These are phyloP conservation scores for Achaetomium macrosporum DNA, from an alignment of 2,329 filamentous ascomycete genomes.

Conservation along the genomic window DNA sequence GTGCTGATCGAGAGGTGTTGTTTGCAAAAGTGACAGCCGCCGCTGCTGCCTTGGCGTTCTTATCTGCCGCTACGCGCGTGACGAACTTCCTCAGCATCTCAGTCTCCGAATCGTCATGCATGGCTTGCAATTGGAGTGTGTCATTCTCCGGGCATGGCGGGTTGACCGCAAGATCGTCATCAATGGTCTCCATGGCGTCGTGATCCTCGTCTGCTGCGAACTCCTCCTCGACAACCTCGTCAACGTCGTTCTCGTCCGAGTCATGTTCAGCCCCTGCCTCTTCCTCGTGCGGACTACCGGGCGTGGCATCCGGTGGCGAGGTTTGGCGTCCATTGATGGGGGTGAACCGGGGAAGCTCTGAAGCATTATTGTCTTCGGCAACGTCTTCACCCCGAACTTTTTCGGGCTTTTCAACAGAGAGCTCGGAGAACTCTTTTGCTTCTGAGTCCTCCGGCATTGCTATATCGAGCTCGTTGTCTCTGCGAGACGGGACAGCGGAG, in stretches of 20 bases:
- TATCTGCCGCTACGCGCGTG: conserved; percentile 31
- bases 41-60: conserved; percentile 30
- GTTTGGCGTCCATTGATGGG: conserved; percentile 23
- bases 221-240: conserved; percentile 16
- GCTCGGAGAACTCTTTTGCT: neutral
- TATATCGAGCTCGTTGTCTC: too few species aligned
- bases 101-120: conserved; percentile 31
- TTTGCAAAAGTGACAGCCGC: conserved; percentile 20
- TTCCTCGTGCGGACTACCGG: neutral
- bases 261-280: neutral
- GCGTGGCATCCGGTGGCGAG: conserved; percentile 8
- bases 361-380: neutral
- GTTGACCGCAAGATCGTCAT: conserved; percentile 21
- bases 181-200: conserved; percentile 11
- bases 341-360: conserved; percentile 19
- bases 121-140: conserved; percentile 20
- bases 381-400: neutral
- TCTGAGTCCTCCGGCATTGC: neutral
- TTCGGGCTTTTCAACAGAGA: neutral
- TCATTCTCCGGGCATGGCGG: conserved; percentile 20
- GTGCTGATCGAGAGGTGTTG: conserved; percentile 10
- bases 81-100: conserved; percentile 33
- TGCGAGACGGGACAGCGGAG: neutral
- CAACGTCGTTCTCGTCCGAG: conserved; percentile 15
- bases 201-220: conserved; percentile 6